Conservation (phyloP, 139 green algal genomes). For the Tetradesmus lagerheimii region DNA sequence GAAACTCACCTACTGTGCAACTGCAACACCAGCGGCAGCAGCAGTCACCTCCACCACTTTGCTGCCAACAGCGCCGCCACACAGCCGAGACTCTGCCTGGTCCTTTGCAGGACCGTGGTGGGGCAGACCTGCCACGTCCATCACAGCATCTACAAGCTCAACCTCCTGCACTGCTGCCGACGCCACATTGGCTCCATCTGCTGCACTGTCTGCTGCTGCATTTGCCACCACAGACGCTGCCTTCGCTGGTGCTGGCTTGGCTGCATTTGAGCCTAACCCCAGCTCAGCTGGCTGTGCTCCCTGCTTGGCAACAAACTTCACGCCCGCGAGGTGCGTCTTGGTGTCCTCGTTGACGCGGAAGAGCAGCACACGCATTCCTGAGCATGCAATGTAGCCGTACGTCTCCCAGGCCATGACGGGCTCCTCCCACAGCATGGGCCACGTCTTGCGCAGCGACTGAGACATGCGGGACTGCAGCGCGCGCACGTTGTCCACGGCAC, state of each 20-base stretch:
- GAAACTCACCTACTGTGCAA: not conserved
- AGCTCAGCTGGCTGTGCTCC: not conserved
- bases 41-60: not conserved
- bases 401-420: not conserved
- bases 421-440: conserved; percentile 1
- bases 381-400: conserved; percentile 7
- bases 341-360: conserved; percentile 4
- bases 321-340: not conserved
- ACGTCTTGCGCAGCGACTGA: not conserved
- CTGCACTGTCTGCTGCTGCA: not conserved
- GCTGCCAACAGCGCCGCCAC: too few relatives aligned
- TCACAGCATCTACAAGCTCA: not conserved
- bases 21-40: not conserved
- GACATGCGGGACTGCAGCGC: not conserved
- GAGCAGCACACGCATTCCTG: conserved; percentile 10
- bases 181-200: not conserved
- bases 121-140: not conserved
- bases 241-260: not conserved
- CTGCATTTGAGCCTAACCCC: not conserved
- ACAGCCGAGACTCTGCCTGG: not conserved
- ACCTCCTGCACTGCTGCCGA: not conserved
- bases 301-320: not conserved
- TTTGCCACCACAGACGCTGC: not conserved
- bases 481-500: conserved; percentile 36
- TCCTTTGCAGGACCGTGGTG: not conserved